A percentile compares a stretch with the other conserved stretches of the same genome.
These are phyloP conservation scores for Plenodomus tracheiphilus DNA, from an alignment of 2,329 filamentous ascomycete species.

Conservation along the genomic window DNA sequence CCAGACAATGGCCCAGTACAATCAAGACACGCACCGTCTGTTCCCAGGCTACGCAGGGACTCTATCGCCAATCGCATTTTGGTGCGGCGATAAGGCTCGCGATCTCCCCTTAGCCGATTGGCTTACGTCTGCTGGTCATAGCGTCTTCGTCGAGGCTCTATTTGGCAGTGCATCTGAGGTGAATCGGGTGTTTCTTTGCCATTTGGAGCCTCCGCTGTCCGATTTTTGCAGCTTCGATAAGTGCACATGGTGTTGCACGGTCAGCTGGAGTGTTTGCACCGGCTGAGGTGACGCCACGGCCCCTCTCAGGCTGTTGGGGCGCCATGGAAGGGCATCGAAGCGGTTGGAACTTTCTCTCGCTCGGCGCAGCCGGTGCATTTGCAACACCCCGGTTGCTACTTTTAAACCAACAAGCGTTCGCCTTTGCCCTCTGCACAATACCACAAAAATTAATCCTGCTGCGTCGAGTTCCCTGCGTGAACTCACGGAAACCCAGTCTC, in stretches of 20 bases:
- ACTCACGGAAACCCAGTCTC: background rate
- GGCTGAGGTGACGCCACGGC: slow-evolving; percentile 1
- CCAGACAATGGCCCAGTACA: background rate
- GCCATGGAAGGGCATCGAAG: slow-evolving; percentile 41
- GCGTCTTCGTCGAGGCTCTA: slow-evolving; percentile 4
- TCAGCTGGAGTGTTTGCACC: slow-evolving; percentile 13
- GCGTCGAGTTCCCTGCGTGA: slow-evolving; percentile 8
- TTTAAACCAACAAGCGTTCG: slow-evolving; percentile 37
- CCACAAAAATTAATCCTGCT: slow-evolving; percentile 12
- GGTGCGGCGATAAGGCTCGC: slow-evolving; percentile 20
- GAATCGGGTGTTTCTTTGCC: background rate
- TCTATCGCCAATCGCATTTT: slow-evolving; percentile 9
- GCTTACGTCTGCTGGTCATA: slow-evolving; percentile 4
- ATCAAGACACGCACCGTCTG: background rate
- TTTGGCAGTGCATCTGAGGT: background rate
- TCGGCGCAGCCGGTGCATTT: slow-evolving; percentile 40
- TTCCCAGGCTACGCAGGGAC: background rate
- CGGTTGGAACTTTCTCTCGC: slow-evolving; percentile 39
- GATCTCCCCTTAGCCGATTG: slow-evolving; percentile 13
- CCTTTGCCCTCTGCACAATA: slow-evolving; percentile 13
- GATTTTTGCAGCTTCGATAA: background rate
- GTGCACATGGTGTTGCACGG: background rate
- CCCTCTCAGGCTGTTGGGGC: slow-evolving; percentile 29
- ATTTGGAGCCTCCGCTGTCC: too few species aligned
- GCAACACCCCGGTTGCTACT: slow-evolving; percentile 37